Percentiles rank a stretch among this genome's conserved stretches.
phyloP scores from a whole-genome alignment of 73 alveolate species.

The Halteria grandinella region DNA sequence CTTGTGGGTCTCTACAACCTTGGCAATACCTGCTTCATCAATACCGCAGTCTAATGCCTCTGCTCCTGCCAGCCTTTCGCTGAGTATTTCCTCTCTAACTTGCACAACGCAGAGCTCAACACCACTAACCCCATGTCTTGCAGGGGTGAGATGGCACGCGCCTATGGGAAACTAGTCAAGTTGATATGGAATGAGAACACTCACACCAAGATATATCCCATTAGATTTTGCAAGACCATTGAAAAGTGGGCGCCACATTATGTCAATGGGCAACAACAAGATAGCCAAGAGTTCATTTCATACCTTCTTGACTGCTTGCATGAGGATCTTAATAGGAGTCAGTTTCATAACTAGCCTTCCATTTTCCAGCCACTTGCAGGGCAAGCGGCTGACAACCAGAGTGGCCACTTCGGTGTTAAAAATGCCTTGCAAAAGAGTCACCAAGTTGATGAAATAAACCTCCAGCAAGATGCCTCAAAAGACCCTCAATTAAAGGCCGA shows the following conservation, averaged over 20 bases:
- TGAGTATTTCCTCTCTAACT: slow-evolving; percentile 79
- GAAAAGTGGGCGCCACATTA: slow-evolving; percentile 75
- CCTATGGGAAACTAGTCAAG: slow-evolving; percentile 46
- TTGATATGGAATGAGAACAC: slow-evolving; percentile 44
- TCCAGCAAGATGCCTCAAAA: too few relatives aligned
- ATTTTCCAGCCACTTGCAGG: too few relatives aligned
- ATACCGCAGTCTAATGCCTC: slow-evolving; percentile 93
- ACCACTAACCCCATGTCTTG: slow-evolving; percentile 73
- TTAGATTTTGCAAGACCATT: slow-evolving; percentile 58
- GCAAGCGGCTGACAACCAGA: too few relatives aligned
- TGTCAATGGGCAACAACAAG: slow-evolving; percentile 86
- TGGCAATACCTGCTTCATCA: slow-evolving; percentile 96
- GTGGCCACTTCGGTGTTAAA: too few relatives aligned
- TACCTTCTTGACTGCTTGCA: slow-evolving; percentile 93
- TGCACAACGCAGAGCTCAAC: slow-evolving; percentile 72
- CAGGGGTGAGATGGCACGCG: slow-evolving; percentile 74
- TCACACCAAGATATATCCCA: slow-evolving; percentile 72
- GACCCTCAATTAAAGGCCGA: too few relatives aligned
- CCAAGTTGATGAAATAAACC: too few relatives aligned
- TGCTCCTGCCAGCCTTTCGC: slow-evolving; percentile 85
- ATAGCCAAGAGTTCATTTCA: slow-evolving; percentile 94
- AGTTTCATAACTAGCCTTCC: too few relatives aligned
- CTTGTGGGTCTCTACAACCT: slow-evolving; percentile 89
- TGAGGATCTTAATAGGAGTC: slow-evolving; percentile 94
- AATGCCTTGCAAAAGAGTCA: too few relatives aligned